These are phyloP conservation scores for Vaccinium macrocarpon DNA, from an alignment of 148 eudicot species.

Conservation along the genomic window DNA sequence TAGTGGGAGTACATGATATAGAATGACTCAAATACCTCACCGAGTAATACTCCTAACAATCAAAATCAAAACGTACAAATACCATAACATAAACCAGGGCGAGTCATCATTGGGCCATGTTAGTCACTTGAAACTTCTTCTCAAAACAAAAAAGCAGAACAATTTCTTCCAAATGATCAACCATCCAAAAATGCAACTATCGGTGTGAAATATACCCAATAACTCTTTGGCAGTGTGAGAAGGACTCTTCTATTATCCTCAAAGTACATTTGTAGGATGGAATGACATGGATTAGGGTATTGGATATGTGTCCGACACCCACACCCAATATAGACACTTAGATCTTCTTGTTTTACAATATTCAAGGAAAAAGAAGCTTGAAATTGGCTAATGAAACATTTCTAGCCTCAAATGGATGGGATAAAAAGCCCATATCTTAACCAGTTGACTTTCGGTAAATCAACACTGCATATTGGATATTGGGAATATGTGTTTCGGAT, in stretches of 20 bases:
- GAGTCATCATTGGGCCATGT: no score
- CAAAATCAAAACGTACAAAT: not conserved
- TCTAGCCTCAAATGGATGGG: not conserved
- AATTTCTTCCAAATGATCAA: no score
- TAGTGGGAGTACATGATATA: no score
- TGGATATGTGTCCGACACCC: not conserved
- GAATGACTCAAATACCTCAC: no score
- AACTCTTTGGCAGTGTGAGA: no score
- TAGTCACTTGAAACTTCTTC: no score
- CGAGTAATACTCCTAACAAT: no score
- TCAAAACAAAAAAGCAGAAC: no score
- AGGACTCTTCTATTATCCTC: not conserved
- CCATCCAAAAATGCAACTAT: no score
- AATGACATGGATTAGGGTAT: not conserved
- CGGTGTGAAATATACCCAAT: no score
- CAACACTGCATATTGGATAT: not conserved
- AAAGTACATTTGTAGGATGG: not conserved
- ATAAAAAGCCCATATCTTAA: not conserved
- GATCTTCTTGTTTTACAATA: not conserved
- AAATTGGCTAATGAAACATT: not conserved
- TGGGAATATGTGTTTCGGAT: not conserved
- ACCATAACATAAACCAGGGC: not conserved
- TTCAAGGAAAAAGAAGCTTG: not conserved
- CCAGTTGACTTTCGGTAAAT: not conserved
- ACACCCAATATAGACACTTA: not conserved